Conservation (phyloP, 2,329 filamentous ascomycete genomes). For the Xylaria sp. region DNA sequence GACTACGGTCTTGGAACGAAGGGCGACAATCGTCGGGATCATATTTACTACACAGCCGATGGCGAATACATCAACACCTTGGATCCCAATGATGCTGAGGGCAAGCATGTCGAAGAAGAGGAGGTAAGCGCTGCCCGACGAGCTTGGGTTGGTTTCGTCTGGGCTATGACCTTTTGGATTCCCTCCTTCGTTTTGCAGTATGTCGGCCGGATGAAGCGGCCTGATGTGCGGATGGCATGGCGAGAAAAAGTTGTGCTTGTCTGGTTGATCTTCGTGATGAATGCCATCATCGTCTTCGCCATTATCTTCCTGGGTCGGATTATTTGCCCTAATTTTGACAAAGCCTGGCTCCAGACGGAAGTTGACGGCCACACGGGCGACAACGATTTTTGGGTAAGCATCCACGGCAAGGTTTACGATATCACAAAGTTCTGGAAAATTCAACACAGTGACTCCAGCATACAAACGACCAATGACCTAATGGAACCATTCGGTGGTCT, state of each 20-base stretch:
- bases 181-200: constrained; percentile 82
- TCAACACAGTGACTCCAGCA: constrained; percentile 78
- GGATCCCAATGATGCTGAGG: constrained; percentile 79
- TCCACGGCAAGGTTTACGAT: constrained; percentile 90
- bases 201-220: constrained; percentile 93
- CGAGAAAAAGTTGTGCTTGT: constrained; percentile 90
- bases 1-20: constrained; percentile 91
- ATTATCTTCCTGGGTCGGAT: constrained; percentile 85
- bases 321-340: constrained; percentile 89
- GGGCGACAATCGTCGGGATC: constrained; percentile 77
- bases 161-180: constrained; percentile 91
- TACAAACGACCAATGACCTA: constrained; percentile 61
- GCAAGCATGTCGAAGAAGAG: constrained; percentile 76
- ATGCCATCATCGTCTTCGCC: constrained; percentile 85
- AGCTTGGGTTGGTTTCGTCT: constrained; percentile 81
- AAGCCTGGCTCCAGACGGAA: constrained; percentile 79
- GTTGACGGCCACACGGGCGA: constrained; percentile 72
- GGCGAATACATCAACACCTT: constrained; percentile 71
- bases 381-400: constrained; percentile 84
- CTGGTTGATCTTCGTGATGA: constrained; percentile 79
- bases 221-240: constrained; percentile 97
- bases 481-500: constrained; percentile 83
- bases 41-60: constrained; percentile 75
- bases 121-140: constrained; percentile 68
- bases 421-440: constrained; percentile 84